Conservation (phyloP, 2,329 filamentous ascomycete genomes). For the Aspergillus carbonarius region DNA sequence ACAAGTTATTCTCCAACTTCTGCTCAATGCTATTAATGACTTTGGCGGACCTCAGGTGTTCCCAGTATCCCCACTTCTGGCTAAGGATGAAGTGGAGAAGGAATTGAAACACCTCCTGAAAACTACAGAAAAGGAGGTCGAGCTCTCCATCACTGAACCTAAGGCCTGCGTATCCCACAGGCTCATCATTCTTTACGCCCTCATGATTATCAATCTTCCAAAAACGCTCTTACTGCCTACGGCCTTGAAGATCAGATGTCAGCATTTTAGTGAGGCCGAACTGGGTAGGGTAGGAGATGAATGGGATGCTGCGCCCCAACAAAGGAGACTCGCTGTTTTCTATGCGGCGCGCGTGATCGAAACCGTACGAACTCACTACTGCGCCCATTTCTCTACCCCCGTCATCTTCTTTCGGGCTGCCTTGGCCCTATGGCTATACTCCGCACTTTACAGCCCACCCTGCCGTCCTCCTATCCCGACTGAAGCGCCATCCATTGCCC, state of each 20-base stretch:
- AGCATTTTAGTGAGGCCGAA: neutral
- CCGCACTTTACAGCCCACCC: neutral
- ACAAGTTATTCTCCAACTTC: neutral
- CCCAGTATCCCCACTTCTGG: neutral
- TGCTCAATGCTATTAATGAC: neutral
- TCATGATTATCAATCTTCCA: neutral
- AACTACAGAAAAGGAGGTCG: neutral
- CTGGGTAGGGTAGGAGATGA: neutral
- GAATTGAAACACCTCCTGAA: neutral
- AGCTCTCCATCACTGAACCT: neutral
- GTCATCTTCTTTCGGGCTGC: neutral
- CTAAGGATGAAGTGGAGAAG: neutral
- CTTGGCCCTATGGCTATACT: neutral
- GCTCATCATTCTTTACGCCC: neutral
- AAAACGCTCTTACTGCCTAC: neutral
- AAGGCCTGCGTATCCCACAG: neutral
- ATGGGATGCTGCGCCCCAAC: neutral
- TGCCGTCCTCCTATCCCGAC: neutral
- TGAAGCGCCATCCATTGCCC: neutral
- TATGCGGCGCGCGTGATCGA: constrained; percentile 2
- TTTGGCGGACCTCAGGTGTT: neutral
- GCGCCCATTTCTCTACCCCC: neutral
- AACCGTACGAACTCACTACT: neutral
- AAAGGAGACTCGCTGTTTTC: neutral
- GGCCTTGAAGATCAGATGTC: neutral